These are phyloP conservation scores for Nakazawaea pomicola DNA, from an alignment of 805 yeast genomes.

Conservation along the genomic window DNA sequence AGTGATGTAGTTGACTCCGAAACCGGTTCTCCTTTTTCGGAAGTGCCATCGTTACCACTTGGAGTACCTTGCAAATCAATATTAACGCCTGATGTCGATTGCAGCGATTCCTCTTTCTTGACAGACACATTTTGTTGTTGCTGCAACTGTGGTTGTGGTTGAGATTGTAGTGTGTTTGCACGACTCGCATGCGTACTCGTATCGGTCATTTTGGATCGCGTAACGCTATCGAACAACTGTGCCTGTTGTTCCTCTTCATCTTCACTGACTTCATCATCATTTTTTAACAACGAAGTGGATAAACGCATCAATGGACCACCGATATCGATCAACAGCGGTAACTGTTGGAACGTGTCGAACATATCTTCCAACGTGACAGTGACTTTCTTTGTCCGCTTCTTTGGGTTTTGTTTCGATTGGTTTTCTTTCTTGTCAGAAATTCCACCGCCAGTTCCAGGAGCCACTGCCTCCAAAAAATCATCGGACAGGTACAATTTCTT, in stretches of 20 bases:
- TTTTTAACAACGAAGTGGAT: slow-evolving; percentile 42
- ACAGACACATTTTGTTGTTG: no score
- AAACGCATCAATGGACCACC: slow-evolving; percentile 54
- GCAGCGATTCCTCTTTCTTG: no score
- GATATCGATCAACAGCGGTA: slow-evolving; percentile 67
- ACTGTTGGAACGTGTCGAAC: slow-evolving; percentile 54
- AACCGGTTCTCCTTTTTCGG: no score
- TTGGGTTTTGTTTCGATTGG: slow-evolving; percentile 14
- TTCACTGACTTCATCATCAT: slow-evolving; percentile 43
- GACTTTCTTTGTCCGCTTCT: slow-evolving; percentile 25
- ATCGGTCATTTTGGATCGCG: no score
- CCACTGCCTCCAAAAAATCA: slow-evolving; percentile 23
- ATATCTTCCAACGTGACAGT: slow-evolving; percentile 63
- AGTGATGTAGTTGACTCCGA: no score
- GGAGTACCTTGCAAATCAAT: no score
- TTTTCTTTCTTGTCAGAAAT: background rate
- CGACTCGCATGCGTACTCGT: no score
- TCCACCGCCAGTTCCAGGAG: background rate
- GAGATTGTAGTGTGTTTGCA: no score
- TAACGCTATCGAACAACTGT: no score
- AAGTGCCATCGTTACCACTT: background rate
- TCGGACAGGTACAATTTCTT: slow-evolving; percentile 38
- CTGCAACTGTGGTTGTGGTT: no score
- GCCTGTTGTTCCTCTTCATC: no score
- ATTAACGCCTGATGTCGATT: no score